phyloP scores from a whole-genome alignment of 441 rosid species.

The Dalechampia spathulata region DNA sequence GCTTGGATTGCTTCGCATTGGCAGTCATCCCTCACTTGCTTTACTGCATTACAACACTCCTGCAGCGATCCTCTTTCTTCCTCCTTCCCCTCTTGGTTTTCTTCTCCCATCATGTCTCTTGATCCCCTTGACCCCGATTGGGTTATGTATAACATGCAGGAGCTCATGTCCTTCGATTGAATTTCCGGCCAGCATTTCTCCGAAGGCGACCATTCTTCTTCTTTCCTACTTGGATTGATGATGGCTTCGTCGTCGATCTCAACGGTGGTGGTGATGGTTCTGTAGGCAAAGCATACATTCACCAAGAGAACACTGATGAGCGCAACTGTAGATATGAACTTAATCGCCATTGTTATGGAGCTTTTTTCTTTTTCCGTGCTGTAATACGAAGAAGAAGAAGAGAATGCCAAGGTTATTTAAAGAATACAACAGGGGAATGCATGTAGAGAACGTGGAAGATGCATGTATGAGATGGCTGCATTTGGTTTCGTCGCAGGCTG shows the following conservation, averaged over 20 bases:
- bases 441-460: too few relatives aligned
- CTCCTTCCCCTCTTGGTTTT: background rate
- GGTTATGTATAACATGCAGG: background rate
- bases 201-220: too few relatives aligned
- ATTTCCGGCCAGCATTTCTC: constrained; percentile 3
- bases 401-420: too few relatives aligned
- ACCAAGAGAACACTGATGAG: background rate
- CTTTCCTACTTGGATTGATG: too few relatives aligned
- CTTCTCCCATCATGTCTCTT: background rate
- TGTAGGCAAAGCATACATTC: background rate
- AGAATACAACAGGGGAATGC: too few relatives aligned
- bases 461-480: too few relatives aligned
- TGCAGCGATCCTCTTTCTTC: background rate
- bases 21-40: background rate
- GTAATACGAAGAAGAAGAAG: too few relatives aligned
- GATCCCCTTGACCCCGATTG: background rate
- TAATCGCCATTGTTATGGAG: background rate
- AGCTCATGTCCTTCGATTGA: background rate
- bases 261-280: constrained; percentile 10
- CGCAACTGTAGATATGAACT: background rate
- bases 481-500: too few relatives aligned
- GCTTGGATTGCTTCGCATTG: constrained; percentile 1
- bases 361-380: too few relatives aligned
- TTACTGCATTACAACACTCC: constrained; percentile 3
- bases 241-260: constrained; percentile 4